Evolutionary conservation across 371 early-diverging fungal species (phyloP).

Genomic region (Haplosporangium sp.): DNA sequence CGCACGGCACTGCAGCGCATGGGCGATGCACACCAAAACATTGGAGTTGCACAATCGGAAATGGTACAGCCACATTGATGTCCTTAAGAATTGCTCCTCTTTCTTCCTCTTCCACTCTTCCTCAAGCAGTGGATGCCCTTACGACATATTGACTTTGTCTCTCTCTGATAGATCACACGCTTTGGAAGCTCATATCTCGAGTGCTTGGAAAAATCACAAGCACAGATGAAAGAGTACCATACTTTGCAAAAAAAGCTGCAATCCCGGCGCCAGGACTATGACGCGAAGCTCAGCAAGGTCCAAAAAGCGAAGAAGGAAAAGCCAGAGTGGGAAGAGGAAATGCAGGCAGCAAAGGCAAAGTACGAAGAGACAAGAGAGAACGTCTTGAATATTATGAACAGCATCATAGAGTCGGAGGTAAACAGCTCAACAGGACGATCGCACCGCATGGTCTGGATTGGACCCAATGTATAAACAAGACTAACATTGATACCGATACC

Average conservation of each 20-base stretch:
- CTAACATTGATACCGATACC: not conserved
- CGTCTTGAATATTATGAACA: slow-evolving; percentile 71
- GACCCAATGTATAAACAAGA: not conserved
- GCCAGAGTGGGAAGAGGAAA: slow-evolving; percentile 90
- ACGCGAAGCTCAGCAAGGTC: slow-evolving; percentile 87
- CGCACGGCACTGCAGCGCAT: slow-evolving; percentile 61
- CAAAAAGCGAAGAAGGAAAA: slow-evolving; percentile 92
- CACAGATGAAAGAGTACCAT: slow-evolving; percentile 73
- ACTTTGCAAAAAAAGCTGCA: slow-evolving; percentile 85
- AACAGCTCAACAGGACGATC: not conserved
- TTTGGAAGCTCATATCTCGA: slow-evolving; percentile 61
- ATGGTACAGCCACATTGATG: slow-evolving; percentile 18
- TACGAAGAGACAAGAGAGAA: slow-evolving; percentile 90
- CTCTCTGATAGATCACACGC: slow-evolving; percentile 25
- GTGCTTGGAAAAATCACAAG: slow-evolving; percentile 59
- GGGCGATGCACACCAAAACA: slow-evolving; percentile 73
- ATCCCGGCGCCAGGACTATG: slow-evolving; percentile 90
- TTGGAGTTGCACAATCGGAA: slow-evolving; percentile 71
- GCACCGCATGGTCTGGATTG: not conserved
- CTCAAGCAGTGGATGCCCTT: not conserved
- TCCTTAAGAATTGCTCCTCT: not conserved
- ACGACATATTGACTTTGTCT: slow-evolving; percentile 19
- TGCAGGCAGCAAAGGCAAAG: slow-evolving; percentile 87
- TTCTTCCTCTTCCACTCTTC: not conserved
- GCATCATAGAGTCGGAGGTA: slow-evolving; percentile 78